These are phyloP conservation scores for Pseudopithomyces maydicus DNA, from an alignment of 2,329 filamentous ascomycete species.

Conservation along the genomic window DNA sequence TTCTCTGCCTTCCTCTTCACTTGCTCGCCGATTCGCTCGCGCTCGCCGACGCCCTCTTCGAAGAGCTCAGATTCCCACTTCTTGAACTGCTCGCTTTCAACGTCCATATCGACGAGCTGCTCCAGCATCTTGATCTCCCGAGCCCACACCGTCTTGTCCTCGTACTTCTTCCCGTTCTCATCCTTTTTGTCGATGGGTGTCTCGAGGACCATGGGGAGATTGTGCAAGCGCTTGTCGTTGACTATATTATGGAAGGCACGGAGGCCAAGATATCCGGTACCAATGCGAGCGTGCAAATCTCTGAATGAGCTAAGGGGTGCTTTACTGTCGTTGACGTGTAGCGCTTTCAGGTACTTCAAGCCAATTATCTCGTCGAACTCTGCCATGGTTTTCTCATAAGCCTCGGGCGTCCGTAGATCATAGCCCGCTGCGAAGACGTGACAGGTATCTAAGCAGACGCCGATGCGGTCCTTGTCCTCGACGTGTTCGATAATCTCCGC, in stretches of 20 bases:
- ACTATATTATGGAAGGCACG: slow-evolving; percentile 89
- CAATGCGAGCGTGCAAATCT: slow-evolving; percentile 95
- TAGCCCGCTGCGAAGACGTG: slow-evolving; percentile 95
- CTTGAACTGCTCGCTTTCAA: slow-evolving; percentile 73
- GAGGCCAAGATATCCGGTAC: slow-evolving; percentile 89
- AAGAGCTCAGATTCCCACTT: slow-evolving; percentile 68
- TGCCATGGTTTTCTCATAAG: slow-evolving; percentile 74
- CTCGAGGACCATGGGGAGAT: slow-evolving; percentile 89
- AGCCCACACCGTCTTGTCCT: slow-evolving; percentile 87
- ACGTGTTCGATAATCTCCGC: slow-evolving; percentile 80
- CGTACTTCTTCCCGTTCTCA: slow-evolving; percentile 65
- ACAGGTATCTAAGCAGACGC: slow-evolving; percentile 96
- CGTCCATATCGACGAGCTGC: slow-evolving; percentile 81
- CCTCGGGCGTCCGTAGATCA: slow-evolving; percentile 76
- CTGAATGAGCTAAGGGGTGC: slow-evolving; percentile 80
- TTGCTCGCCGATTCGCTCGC: slow-evolving; percentile 77
- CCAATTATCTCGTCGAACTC: slow-evolving; percentile 82
- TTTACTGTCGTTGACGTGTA: slow-evolving; percentile 96
- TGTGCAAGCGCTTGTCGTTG: slow-evolving; percentile 77
- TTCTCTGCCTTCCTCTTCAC: slow-evolving; percentile 65
- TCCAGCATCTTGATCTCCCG: slow-evolving; percentile 95
- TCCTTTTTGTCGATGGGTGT: slow-evolving; percentile 84
- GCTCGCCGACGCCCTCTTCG: slow-evolving; percentile 70
- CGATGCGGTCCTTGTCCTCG: slow-evolving; percentile 80
- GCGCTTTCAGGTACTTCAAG: slow-evolving; percentile 75